phyloP scores from a whole-genome alignment of 2,329 filamentous ascomycete species.

The Alternaria panax region DNA sequence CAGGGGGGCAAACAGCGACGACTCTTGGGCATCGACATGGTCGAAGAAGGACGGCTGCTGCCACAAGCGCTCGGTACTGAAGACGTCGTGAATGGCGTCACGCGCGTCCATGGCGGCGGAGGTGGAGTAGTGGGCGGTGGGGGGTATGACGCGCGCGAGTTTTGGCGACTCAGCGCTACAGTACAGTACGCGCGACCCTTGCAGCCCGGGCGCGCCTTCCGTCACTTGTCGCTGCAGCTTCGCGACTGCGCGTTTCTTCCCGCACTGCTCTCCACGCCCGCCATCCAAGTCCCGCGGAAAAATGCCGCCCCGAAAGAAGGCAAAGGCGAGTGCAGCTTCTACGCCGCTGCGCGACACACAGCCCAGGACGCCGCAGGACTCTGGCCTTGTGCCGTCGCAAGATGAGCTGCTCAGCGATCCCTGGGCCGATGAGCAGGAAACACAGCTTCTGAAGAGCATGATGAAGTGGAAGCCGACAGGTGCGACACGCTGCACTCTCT shows the following conservation, averaged over 20 bases:
- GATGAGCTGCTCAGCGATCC: constrained; percentile 70
- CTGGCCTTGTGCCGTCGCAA: constrained; percentile 57
- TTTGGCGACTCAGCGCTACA: constrained; percentile 39
- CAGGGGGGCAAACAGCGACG: constrained; percentile 43
- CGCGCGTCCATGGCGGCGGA: constrained; percentile 44
- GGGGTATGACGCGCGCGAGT: constrained; percentile 43
- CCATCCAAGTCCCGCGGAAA: too few relatives aligned
- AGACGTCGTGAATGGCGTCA: constrained; percentile 62
- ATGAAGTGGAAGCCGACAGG: constrained; percentile 97
- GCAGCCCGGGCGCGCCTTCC: constrained; percentile 16
- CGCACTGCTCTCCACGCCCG: neutral
- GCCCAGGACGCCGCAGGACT: constrained; percentile 51
- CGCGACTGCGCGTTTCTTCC: neutral
- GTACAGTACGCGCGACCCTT: constrained; percentile 29
- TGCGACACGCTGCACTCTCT: neutral
- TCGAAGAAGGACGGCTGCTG: constrained; percentile 59
- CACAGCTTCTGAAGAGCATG: constrained; percentile 89
- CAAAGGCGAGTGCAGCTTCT: constrained; percentile 64
- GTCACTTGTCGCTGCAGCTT: constrained; percentile 20
- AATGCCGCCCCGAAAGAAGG: constrained; percentile 77
- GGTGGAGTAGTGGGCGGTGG: constrained; percentile 16
- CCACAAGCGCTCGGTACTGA: constrained; percentile 70
- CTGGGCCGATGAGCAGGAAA: constrained; percentile 97
- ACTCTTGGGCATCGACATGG: constrained; percentile 28
- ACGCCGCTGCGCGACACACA: constrained; percentile 58